These are phyloP conservation scores for Eucalyptus camaldulensis DNA, from an alignment of 345 rosid species.

Conservation along the genomic window DNA sequence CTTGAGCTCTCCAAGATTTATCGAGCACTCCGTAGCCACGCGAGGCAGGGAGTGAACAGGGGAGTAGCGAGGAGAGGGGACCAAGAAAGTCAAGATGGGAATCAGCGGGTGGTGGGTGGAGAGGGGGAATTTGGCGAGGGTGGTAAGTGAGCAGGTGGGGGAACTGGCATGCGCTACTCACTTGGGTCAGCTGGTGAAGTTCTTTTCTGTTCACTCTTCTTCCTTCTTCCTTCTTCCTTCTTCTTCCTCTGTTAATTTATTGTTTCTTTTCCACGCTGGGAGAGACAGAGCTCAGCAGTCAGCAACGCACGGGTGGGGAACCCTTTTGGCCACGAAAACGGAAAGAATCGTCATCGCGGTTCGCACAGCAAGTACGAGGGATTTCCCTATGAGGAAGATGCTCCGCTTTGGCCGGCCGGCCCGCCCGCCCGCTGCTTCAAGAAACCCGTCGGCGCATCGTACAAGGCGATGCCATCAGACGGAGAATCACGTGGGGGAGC, in stretches of 20 bases:
- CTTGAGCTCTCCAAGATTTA: neutral
- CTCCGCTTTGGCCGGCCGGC: neutral
- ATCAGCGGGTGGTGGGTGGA: neutral
- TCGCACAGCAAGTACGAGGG: rapidly evolving
- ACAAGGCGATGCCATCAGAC: neutral
- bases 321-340: neutral
- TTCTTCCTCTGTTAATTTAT: neutral
- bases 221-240: neutral
- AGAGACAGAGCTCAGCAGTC: neutral
- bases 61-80: neutral
- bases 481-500: neutral
- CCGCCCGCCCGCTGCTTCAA: neutral
- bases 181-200: neutral
- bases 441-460: neutral
- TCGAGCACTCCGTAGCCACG: neutral
- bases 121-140: no score
- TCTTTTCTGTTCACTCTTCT: neutral
- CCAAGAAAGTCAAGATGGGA: neutral
- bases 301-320: neutral
- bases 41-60: neutral
- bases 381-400: neutral
- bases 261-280: neutral
- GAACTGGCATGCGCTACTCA: neutral
- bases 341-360: neutral
- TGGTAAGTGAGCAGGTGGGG: neutral